These are phyloP conservation scores for Verticillium longisporum DNA, from an alignment of 2,329 filamentous ascomycete genomes.

Conservation along the genomic window DNA sequence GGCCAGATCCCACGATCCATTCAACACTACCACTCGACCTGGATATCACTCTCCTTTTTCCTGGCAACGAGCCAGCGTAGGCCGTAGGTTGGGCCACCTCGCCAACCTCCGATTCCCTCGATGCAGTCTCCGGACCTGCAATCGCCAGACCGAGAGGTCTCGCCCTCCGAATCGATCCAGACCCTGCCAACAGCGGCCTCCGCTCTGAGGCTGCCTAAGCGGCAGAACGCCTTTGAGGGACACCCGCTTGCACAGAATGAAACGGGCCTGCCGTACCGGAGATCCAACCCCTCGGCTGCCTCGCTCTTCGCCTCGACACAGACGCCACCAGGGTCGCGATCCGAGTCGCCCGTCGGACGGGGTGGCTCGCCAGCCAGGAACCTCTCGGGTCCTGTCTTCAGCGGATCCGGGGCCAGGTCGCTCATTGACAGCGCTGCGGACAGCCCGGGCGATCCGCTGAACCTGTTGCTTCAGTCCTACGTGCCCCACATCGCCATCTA, in stretches of 20 bases:
- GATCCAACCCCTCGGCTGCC: slow-evolving; percentile 51
- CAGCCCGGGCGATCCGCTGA: slow-evolving; percentile 47
- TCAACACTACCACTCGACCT: background rate
- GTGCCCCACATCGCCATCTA: slow-evolving; percentile 84
- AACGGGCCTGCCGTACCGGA: slow-evolving; percentile 44
- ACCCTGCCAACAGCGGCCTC: slow-evolving; percentile 62
- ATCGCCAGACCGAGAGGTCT: slow-evolving; percentile 54
- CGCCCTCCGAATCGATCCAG: slow-evolving; percentile 61
- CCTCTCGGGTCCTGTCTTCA: slow-evolving; percentile 53
- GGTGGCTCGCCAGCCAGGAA: slow-evolving; percentile 46
- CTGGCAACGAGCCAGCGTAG: background rate
- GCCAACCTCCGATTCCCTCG: slow-evolving; percentile 25
- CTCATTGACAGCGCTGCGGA: slow-evolving; percentile 36
- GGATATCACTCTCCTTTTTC: background rate
- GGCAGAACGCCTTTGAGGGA: slow-evolving; percentile 45
- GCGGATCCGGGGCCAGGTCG: slow-evolving; percentile 34
- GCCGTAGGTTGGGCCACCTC: background rate
- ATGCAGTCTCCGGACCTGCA: slow-evolving; percentile 58
- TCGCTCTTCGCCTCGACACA: slow-evolving; percentile 59
- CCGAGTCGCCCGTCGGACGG: slow-evolving; percentile 59
- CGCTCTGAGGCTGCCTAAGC: slow-evolving; percentile 52
- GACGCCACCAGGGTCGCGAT: slow-evolving; percentile 61
- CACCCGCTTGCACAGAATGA: slow-evolving; percentile 44
- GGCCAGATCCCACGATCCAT: background rate
- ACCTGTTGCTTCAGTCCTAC: slow-evolving; percentile 74